Conservation (phyloP, 2,329 filamentous ascomycete species). For the Venturia oleaginea region DNA sequence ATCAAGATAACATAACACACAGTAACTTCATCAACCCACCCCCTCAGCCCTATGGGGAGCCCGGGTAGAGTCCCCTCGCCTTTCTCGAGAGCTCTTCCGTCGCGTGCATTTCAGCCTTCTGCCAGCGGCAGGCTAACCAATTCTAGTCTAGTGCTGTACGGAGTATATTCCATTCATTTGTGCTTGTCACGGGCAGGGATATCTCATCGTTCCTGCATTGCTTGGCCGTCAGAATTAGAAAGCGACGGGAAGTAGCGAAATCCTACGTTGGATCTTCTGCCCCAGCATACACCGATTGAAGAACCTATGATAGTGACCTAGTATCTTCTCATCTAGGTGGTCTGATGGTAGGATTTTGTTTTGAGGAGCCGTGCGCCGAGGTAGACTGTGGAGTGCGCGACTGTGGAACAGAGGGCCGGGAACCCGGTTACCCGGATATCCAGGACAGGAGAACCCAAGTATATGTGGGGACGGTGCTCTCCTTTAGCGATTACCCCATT, state of each 20-base stretch:
- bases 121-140: neutral
- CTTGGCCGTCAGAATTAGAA: too few species aligned
- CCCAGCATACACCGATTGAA: too few species aligned
- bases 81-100: neutral
- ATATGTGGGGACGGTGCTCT: neutral
- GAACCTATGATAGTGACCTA: too few species aligned
- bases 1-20: neutral
- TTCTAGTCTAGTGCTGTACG: neutral
- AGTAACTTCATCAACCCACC: neutral
- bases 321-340: too few species aligned
- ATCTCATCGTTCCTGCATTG: neutral
- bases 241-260: neutral
- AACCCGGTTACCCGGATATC: neutral
- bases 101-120: neutral
- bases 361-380: neutral
- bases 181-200: neutral
- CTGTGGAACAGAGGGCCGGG: neutral
- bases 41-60: neutral
- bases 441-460: neutral
- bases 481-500: neutral
- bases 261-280: neutral
- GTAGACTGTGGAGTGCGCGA: neutral
- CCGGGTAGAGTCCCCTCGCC: neutral
- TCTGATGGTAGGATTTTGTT: too few species aligned
- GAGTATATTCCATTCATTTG: neutral